Evolutionary conservation across 768 basidiomycete species (phyloP).

Genomic region (Phaeolepiota aurea): DNA sequence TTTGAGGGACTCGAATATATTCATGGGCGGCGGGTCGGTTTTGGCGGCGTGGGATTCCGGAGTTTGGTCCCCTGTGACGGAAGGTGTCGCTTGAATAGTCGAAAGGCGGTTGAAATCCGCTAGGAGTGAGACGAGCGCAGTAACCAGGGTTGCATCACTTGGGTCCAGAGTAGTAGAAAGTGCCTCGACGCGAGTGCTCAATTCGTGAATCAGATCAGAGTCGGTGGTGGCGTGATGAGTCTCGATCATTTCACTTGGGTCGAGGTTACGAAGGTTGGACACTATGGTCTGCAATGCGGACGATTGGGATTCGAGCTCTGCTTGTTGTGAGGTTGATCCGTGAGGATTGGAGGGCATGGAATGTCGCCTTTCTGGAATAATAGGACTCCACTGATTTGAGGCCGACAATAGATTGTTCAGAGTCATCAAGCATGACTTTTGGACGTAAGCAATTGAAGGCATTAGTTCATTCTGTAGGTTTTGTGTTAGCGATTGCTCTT

Average conservation of each 20-base stretch:
- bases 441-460: conserved; percentile 67
- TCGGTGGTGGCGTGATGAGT: conserved; percentile 30
- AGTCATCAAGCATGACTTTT: conserved; percentile 67
- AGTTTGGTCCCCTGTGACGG: conserved; percentile 8
- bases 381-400: conserved; percentile 41
- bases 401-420: conserved; percentile 60
- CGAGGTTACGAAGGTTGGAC: conserved; percentile 48
- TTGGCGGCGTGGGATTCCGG: conserved; percentile 7
- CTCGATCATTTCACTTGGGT: conserved; percentile 38
- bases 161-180: conserved; percentile 33
- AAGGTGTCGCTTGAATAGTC: conserved; percentile 22
- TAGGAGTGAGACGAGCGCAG: conserved; percentile 61
- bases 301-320: conserved; percentile 27
- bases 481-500: too few relatives aligned
- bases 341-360: conserved; percentile 46
- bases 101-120: conserved; percentile 61
- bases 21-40: conserved; percentile 18
- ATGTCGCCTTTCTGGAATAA: conserved; percentile 51
- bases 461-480: conserved; percentile 45
- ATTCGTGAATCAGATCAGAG: conserved; percentile 48
- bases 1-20: conserved; percentile 53
- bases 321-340: conserved; percentile 18
- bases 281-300: conserved; percentile 57
- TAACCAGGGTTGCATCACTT: conserved; percentile 56
- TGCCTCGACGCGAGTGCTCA: conserved; percentile 43